Conservation (phyloP, 371 early-diverging fungal genomes). For the Apophysomyces sp. region DNA sequence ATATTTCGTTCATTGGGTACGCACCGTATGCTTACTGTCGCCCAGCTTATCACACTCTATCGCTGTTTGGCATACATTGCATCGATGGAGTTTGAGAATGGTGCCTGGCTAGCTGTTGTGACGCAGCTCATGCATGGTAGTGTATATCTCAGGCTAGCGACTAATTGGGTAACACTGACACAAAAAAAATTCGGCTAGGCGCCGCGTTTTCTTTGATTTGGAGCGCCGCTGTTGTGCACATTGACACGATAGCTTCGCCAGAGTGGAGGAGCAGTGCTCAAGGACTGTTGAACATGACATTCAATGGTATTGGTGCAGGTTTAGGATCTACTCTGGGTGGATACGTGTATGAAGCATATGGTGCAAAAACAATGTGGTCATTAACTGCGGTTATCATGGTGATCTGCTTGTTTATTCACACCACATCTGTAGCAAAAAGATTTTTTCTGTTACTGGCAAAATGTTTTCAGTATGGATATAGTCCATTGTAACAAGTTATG, state of each 20-base stretch:
- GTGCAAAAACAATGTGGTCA: slow-evolving; percentile 27
- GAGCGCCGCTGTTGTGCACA: slow-evolving; percentile 38
- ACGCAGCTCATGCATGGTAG: slow-evolving; percentile 35
- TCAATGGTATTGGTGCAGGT: slow-evolving; percentile 36
- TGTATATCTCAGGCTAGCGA: neutral
- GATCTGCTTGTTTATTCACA: slow-evolving; percentile 19
- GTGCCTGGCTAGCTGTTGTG: slow-evolving; percentile 20
- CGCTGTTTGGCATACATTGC: slow-evolving; percentile 29
- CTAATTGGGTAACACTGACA: neutral
- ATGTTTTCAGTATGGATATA: neutral
- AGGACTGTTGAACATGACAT: slow-evolving; percentile 32
- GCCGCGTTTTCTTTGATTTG: slow-evolving; percentile 25
- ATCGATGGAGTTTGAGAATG: slow-evolving; percentile 6
- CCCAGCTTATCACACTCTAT: slow-evolving; percentile 21
- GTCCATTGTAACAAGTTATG: neutral
- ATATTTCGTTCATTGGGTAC: slow-evolving; percentile 24
- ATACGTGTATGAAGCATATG: slow-evolving; percentile 23
- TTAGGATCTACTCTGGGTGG: slow-evolving; percentile 28
- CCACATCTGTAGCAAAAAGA: neutral
- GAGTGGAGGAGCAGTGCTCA: slow-evolving; percentile 28
- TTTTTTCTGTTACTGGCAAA: neutral
- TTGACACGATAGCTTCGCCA: slow-evolving; percentile 26
- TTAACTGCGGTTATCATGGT: slow-evolving; percentile 7
- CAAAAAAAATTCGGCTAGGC: slow-evolving; percentile 7
- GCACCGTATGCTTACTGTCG: slow-evolving; percentile 20